Base-by-base conservation (phyloP, 2,329 filamentous ascomycete species). In the Teratosphaeria destructans region DNA sequence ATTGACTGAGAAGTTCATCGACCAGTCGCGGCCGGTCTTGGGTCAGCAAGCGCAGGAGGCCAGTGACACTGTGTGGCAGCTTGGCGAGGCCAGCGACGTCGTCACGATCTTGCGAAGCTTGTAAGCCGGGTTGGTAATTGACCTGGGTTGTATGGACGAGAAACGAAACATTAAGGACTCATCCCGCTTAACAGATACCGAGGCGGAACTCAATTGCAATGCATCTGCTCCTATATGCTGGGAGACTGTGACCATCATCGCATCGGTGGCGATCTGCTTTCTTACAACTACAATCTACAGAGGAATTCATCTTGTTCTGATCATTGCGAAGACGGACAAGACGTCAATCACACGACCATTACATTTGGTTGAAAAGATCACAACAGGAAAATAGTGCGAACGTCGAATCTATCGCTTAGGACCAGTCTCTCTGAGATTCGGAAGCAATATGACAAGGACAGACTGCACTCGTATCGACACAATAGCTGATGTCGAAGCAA, bases 1-100 rank as follows among this genome's bases (percentile, higher is more conserved):
- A 60, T 64, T 82, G 37, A 71, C 73, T 59, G 73, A 71, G 55
- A 83, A 82, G 66, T 82, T 82, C 57, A 60, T 78, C 26, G 78
- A 79, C 62, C 79, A 82, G 62, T 76, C 74, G 37, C 62, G 67
- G 5, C 64, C 70, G 2, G 72, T 79, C 23, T 65, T 81, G n/a
- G 78, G 78, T 0, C 57, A 68, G 3, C 64, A 70, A 1, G 68
- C 66, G 32, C 26, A 55, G 35, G 14, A 58, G n/a, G 66, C 64
- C 8, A 68, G 66, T 58, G 63, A 66, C 10, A 26, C 55, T 53
- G 67, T 64, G 19, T 69, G 68, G 67, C 57, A 39, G 8, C 59
- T 69, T 37, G 62, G 59, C 2, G 62, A 63, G 8, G 57, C 53
- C n/a, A 16, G 57, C 12, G 62, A 69, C 58, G 62, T 69, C 37